phyloP scores from a whole-genome alignment of 805 yeast genomes.

The Candida loeiensis region DNA sequence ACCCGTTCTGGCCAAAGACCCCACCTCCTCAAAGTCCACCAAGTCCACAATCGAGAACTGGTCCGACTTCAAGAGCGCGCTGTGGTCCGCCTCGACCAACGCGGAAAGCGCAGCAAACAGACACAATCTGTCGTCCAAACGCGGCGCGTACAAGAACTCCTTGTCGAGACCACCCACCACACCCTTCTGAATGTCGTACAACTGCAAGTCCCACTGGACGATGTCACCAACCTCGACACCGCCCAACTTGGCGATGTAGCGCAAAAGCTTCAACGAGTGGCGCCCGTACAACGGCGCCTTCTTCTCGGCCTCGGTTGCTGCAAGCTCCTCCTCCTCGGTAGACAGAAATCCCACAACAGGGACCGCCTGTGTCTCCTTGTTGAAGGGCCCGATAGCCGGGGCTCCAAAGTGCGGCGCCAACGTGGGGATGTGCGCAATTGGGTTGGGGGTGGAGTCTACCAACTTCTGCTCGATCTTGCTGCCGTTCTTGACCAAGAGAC shows the following conservation, averaged over 20 bases:
- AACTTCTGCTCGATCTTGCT: slow-evolving; percentile 39
- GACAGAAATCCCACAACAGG: slow-evolving; percentile 68
- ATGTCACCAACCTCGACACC: slow-evolving; percentile 58
- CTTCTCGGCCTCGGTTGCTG: slow-evolving; percentile 56
- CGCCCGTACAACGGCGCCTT: slow-evolving; percentile 62
- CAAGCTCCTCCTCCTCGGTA: slow-evolving; percentile 34
- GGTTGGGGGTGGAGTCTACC: slow-evolving; percentile 59
- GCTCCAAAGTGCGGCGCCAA: slow-evolving; percentile 85
- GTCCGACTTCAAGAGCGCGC: slow-evolving; percentile 22
- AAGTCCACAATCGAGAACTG: slow-evolving; percentile 58
- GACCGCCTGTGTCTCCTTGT: slow-evolving; percentile 71
- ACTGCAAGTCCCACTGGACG: slow-evolving; percentile 68
- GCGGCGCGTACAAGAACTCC: slow-evolving; percentile 77
- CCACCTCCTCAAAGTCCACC: slow-evolving; percentile 81
- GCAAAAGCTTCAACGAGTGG: slow-evolving; percentile 63
- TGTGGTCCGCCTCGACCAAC: slow-evolving; percentile 23
- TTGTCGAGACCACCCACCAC: slow-evolving; percentile 70
- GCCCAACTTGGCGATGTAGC: slow-evolving; percentile 64
- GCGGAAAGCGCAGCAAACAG: slow-evolving; percentile 36
- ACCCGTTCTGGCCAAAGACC: slow-evolving; percentile 77
- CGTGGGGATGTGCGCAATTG: slow-evolving; percentile 78
- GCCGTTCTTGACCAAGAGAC: slow-evolving; percentile 49
- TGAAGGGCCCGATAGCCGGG: slow-evolving; percentile 66
- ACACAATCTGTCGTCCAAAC: slow-evolving; percentile 66
- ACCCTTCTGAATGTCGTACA: slow-evolving; percentile 80